Percentiles rank a stretch among this genome's conserved stretches.
These are phyloP conservation scores for Phytophthora idaei DNA, from an alignment of 352 stramenopile genomes.

Conservation along the genomic window DNA sequence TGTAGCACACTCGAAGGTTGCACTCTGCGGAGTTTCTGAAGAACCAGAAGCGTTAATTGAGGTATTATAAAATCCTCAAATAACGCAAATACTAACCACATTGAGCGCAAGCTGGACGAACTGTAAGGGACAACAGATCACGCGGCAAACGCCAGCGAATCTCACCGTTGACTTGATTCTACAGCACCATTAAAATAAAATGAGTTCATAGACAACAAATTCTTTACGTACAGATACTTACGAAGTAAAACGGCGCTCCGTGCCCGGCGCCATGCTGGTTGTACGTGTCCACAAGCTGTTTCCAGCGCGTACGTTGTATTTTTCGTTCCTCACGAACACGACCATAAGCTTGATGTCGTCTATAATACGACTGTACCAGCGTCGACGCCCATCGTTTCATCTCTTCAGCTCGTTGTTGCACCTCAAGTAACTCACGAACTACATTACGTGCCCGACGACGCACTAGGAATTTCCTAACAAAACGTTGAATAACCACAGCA, in stretches of 20 bases:
- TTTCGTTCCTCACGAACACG: conserved; percentile 43
- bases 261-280: conserved; percentile 72
- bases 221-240: conserved; percentile 25
- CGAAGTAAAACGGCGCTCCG: conserved; percentile 93
- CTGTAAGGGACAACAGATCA: conserved; percentile 83
- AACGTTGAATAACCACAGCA: conserved; percentile 51
- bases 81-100: conserved; percentile 59
- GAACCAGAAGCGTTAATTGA: background rate
- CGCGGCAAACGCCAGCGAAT: conserved; percentile 92
- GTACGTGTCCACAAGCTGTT: conserved; percentile 90
- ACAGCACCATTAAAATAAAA: conserved; percentile 1
- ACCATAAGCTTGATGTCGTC: conserved; percentile 43
- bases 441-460: conserved; percentile 48
- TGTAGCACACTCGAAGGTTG: conserved; percentile 85
- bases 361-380: conserved; percentile 74
- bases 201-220: background rate
- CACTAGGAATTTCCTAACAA: conserved; percentile 50
- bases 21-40: conserved; percentile 51
- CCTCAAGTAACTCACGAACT: conserved; percentile 50
- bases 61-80: background rate
- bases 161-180: conserved; percentile 92
- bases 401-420: conserved; percentile 49
- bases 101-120: conserved; percentile 84
- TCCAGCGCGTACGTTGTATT: conserved; percentile 82
- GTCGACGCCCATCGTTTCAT: conserved; percentile 77